Conservation (phyloP, 495 filamentous ascomycete genomes). For the Hyaloscypha bicolor region DNA sequence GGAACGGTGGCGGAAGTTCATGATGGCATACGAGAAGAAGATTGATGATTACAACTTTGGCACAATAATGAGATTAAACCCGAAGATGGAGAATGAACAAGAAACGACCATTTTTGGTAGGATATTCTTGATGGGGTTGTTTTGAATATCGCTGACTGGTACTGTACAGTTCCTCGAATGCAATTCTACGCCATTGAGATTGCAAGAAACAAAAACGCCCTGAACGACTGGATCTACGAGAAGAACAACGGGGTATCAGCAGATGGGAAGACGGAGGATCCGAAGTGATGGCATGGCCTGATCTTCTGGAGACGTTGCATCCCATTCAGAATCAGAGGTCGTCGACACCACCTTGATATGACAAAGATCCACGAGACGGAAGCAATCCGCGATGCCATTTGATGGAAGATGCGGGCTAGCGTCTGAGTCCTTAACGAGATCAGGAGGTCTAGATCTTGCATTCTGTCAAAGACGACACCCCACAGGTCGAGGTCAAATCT, state of each 20-base stretch:
- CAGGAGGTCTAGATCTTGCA: neutral
- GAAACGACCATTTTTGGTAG: conserved; percentile 90
- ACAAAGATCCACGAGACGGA: neutral
- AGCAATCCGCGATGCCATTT: neutral
- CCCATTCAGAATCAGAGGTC: neutral
- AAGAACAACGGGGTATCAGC: conserved; percentile 53
- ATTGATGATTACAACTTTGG: conserved; percentile 97
- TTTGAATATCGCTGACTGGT: conserved; percentile 22
- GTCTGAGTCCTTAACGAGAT: neutral
- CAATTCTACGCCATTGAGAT: conserved; percentile 99
- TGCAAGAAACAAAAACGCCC: conserved; percentile 79
- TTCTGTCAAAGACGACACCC: neutral
- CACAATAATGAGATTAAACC: conserved; percentile 79
- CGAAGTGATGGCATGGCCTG: neutral
- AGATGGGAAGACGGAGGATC: conserved; percentile 26
- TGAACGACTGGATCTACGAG: conserved; percentile 98
- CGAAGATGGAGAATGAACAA: conserved; percentile 82
- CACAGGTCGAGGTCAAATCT: neutral
- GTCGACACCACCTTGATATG: neutral
- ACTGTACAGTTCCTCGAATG: conserved; percentile 72
- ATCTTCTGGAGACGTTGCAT: too few species aligned
- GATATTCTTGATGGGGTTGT: conserved; percentile 14
- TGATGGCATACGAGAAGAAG: conserved; percentile 90
- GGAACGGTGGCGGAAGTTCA: conserved; percentile 93
- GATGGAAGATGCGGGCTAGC: neutral